Base-by-base conservation (phyloP, 2,329 filamentous ascomycete genomes). In the Xylaria multiplex region DNA sequence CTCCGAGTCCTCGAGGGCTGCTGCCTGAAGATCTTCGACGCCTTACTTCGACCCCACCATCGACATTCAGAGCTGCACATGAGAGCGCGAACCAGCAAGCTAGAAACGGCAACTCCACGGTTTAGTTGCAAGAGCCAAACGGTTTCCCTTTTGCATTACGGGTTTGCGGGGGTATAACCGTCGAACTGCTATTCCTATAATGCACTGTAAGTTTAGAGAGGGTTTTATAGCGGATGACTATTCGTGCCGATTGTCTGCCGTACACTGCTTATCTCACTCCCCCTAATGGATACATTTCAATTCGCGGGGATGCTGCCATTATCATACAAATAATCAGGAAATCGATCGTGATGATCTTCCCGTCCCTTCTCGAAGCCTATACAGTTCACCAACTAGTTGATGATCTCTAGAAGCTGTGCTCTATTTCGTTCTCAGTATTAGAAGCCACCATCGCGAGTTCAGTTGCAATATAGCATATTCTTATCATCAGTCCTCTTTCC, bases 81-180 rank as follows among this genome's bases (percentile, higher is more conserved):
- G 65, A 48, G 65, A 48, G 45, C 61, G 61, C 65, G 65, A 40
- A 67, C 65, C 52, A 67, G 42, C 32, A 9, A 19, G 0, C 14
- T n/a, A 30, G 55, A 58, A 57, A 67, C 65, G 65, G 65, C 32
- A 27, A n/a, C 46, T 53, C 6, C 8, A 64, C 59, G 59, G 52
- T 65, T 43, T 32, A 30, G 4, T 6, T 35, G 27, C 16, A 5
- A 13, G 1, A 22, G 8, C n/a, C 9, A 22, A n/a, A 48, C 60
- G 27, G 53, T 35, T 27, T 5, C 49, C 7, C 13, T 43, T 32
- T 13, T 14, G 35, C n/a, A 30, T 32, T 60, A 1, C 53, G 37
- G 50, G 40, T 54, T 32, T 60, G 6, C 1, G n/a, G 49, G 40
- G 8, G 24, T 16, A 7, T 8, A 11, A 50, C 53, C 35, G 37